Evolutionary conservation across 108 stramenopile species (phyloP).

Genomic region (Cyclotella baltica): DNA sequence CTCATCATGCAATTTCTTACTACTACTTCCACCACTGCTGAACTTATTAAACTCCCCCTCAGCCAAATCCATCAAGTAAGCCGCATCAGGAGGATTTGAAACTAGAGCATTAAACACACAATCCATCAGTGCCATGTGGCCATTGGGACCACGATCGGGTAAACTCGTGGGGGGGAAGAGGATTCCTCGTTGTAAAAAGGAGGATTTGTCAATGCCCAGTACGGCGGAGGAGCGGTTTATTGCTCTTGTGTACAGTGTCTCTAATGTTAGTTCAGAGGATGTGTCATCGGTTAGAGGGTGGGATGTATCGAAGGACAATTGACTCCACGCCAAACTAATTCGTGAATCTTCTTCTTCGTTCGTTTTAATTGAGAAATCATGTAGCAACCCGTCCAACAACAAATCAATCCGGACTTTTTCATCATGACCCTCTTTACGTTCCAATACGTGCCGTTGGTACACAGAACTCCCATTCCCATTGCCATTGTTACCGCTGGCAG

Average conservation of each 20-base stretch:
- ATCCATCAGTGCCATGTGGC: conserved; percentile 87
- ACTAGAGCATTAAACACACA: conserved; percentile 74
- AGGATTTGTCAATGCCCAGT: conserved; percentile 69
- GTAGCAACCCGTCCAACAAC: conserved; percentile 29
- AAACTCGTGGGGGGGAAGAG: conserved; percentile 67
- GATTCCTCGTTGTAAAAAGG: conserved; percentile 57
- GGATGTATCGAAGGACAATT: conserved; percentile 29
- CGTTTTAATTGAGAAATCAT: conserved; percentile 33
- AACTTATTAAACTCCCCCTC: neutral
- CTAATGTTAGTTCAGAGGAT: conserved; percentile 27
- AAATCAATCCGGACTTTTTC: conserved; percentile 53
- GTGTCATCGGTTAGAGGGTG: conserved; percentile 14
- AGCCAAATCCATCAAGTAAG: conserved; percentile 27
- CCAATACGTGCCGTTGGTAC: conserved; percentile 41
- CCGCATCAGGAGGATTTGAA: conserved; percentile 22
- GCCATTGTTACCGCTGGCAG: neutral
- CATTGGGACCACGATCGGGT: conserved; percentile 75
- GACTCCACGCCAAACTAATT: conserved; percentile 66
- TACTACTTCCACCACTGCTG: neutral
- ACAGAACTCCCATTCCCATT: neutral
- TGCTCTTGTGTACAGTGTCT: conserved; percentile 7
- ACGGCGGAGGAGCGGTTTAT: conserved; percentile 25
- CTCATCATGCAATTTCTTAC: conserved; percentile 22
- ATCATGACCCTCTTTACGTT: conserved; percentile 30
- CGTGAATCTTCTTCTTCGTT: conserved; percentile 38